Conservation (phyloP, 345 rosid species). For the Firmiana major region DNA sequence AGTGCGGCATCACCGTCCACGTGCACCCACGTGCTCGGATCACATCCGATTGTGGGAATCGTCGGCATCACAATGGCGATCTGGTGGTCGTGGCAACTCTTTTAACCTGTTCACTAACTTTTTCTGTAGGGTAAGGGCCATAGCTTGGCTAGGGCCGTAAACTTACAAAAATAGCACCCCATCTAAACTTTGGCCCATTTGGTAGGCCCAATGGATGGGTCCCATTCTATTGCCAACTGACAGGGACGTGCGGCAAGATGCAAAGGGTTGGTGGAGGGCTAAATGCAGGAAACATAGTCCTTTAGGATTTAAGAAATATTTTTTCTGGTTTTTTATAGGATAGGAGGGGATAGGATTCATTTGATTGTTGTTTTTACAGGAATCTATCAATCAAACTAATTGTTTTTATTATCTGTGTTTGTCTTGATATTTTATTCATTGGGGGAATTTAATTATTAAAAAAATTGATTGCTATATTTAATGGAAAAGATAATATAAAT, state of each 20-base stretch:
- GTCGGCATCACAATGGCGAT: slow-evolving; percentile 32
- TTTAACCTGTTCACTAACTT: slow-evolving; percentile 23
- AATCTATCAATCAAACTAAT: neutral
- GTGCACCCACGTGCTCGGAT: slow-evolving; percentile 15
- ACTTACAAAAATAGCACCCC: neutral
- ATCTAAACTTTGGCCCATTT: neutral
- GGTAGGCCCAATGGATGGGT: too few species aligned
- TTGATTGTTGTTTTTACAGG: slow-evolving; percentile 17
- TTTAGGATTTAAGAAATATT: neutral
- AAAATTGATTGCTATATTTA: too few species aligned
- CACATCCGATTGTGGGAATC: slow-evolving; percentile 18
- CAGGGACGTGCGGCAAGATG: neutral
- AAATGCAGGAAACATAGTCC: neutral
- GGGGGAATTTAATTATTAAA: too few species aligned
- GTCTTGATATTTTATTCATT: neutral
- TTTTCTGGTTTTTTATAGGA: neutral
- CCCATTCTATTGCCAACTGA: too few species aligned
- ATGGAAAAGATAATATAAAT: neutral
- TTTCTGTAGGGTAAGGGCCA: neutral
- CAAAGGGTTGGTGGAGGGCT: neutral
- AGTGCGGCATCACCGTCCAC: slow-evolving; percentile 45
- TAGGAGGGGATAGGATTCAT: slow-evolving; percentile 27
- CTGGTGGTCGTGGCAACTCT: slow-evolving; percentile 40
- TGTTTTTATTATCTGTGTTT: neutral
- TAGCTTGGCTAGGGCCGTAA: neutral